These are phyloP conservation scores for Microdochium nivale DNA, from an alignment of 2,329 filamentous ascomycete species.

Conservation along the genomic window DNA sequence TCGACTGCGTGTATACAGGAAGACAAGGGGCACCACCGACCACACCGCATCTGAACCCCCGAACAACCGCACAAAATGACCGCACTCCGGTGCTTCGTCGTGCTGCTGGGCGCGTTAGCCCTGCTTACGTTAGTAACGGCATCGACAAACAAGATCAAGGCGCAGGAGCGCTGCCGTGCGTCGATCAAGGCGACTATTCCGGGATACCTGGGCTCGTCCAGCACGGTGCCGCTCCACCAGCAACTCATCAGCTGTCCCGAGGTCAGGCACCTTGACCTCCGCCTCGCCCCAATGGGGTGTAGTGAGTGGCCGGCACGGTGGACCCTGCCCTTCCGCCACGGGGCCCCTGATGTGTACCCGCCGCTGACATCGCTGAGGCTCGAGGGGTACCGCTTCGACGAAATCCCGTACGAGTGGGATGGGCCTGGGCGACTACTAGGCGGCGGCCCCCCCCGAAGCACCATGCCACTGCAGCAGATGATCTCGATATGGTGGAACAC, in stretches of 20 bases:
- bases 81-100: no score
- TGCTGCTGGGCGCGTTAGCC: no score
- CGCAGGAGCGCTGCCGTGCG: neutral
- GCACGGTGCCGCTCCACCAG: neutral
- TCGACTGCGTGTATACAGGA: no score
- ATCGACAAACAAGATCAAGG: no score
- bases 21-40: no score
- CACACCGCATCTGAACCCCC: no score
- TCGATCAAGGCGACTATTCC: neutral
- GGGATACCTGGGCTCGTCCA: neutral
- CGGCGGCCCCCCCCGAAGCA: no score
- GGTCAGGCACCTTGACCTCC: neutral
- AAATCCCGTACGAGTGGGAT: neutral
- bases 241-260: neutral
- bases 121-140: no score
- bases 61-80: no score
- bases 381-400: neutral
- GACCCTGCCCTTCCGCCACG: neutral
- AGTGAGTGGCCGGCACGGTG: neutral
- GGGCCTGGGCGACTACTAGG: constrained; percentile 1
- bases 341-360: neutral
- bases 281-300: neutral
- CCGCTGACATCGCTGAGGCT: neutral
- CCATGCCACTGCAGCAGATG: no score
- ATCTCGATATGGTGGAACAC: no score